Base-by-base conservation (phyloP, 2,329 filamentous ascomycete genomes). In the Neobulgaria alba region DNA sequence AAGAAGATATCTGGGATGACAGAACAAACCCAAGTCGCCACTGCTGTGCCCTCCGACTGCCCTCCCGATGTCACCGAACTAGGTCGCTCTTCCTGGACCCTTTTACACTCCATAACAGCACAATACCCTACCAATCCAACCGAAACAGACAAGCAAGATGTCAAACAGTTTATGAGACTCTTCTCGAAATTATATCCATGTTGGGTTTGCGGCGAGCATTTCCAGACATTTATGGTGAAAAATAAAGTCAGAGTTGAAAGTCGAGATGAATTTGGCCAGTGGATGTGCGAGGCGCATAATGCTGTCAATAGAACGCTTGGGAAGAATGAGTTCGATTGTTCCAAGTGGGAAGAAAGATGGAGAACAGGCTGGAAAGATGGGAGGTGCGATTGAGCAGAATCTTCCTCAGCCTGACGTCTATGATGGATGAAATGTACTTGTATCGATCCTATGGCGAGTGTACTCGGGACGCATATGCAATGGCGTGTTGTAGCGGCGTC, bases 161-260 rank as follows among this genome's bases (percentile, higher is more conserved):
- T 93, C 53, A 70, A 71, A 41, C 72, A 76, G 38, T 96, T 98
- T 65, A 72, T 98, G 54, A 67, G 69, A 17, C 70, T 88, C 2
- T 94, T 98, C 61, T 80, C 85, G 18, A 83, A 82, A 52, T 65
- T 96, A 15, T 98, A 98, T 59, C 92, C 92, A 3, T 98, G 92
- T 68, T 95, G 89, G 87, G 76, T 84, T 3, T 98, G 92, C 63
- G 92, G 89, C 23, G 83, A 90, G 46, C 90, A 96, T 59, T 95
- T 98, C 62, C 82, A 82, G 61, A 61, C 61, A 0, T 96, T 90
- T 73, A 81, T 96, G 68, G 71, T 69, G 47, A 72, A 73, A 49
- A 63, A 64, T 48, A 75, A 76, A 57, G 79, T 90, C 29, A 61
- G 62, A 46, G 67, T 75, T 7, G 67, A 64, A 29, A 75, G 71